Conservation (phyloP, 1,139 yeast genomes). For the Pichia terricola region DNA sequence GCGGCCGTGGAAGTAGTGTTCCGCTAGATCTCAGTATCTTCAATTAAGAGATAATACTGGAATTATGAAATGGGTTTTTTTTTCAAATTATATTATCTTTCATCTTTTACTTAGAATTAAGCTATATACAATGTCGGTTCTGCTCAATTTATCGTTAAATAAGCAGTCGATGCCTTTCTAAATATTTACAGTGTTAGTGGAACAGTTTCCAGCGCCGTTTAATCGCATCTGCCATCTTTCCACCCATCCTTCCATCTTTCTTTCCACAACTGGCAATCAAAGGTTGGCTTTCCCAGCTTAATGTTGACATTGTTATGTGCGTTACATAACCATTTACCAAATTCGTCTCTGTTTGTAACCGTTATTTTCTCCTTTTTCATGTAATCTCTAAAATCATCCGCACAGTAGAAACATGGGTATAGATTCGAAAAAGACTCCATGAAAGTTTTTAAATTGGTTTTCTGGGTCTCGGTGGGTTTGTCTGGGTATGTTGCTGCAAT, state of each 20-base stretch:
- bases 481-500: constrained; percentile 87
- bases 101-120: too few relatives aligned
- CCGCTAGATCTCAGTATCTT: constrained; percentile 51
- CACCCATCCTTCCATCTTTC: constrained; percentile 85
- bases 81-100: too few relatives aligned
- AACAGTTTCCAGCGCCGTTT: not conserved
- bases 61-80: too few relatives aligned
- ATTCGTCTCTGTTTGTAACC: constrained; percentile 62
- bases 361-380: constrained; percentile 52
- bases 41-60: not conserved
- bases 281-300: constrained; percentile 74
- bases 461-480: constrained; percentile 49
- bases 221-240: constrained; percentile 33
- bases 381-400: constrained; percentile 68
- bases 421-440: constrained; percentile 63
- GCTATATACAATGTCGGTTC: too few relatives aligned
- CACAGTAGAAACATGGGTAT: constrained; percentile 95
- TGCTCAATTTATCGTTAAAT: too few relatives aligned
- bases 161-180: too few relatives aligned
- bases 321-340: constrained; percentile 87
- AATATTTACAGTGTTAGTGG: too few relatives aligned
- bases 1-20: constrained; percentile 92
- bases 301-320: constrained; percentile 89
- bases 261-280: constrained; percentile 85
- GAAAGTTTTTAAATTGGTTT: constrained; percentile 64